Evolutionary conservation across 805 yeast species (phyloP), one percentile per base, ranked within the genome.

Genomic region (Isabelozyma heimii): DNA sequence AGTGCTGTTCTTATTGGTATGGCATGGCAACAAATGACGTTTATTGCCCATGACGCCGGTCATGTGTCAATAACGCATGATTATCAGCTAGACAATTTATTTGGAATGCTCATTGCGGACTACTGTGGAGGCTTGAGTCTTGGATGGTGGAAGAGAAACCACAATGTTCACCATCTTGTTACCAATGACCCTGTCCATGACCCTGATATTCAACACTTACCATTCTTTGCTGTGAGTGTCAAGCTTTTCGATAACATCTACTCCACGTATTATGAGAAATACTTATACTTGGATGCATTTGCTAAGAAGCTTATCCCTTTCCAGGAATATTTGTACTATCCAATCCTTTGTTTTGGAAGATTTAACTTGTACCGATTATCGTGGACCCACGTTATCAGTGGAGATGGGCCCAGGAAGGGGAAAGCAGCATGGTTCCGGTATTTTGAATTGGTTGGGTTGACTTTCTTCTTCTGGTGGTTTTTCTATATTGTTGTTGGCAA

Each of bases 121-220:
- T 90, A 77, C 73, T 67, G 83, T 45, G 97, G 97, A n/a, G 97
- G 97, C 0, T 73, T 90, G 40, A 87, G 96, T 42, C 62, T 89
- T 16, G 96, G 96, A 2, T 90, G 97, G 97, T 90, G 97, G 97
- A 91, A 90, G 58, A 76, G 91, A 46, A 90, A 88, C 66, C 97
- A 90, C 67, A 90, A 90, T 63, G 95, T 90, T n/a, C 97, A 90
- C 66, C 97, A 90, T 63, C 69, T 90, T 45, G 78, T 90, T 47
- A 87, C 97, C n/a, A 90, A 90, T 65, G 96, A 90, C 61, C 97
- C 97, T 0, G 86, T 87, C 1, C 96, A 91, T 62, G 97, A 90
- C 60, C 97, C 97, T 0, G 97, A 90, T 67, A 91, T 90, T 62
- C 97, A 90, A 67, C 97, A 90, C 67, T 66, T 90, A 53, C 97